These are phyloP conservation scores for Ramaria sp. DNA, from an alignment of 768 basidiomycete genomes.

Conservation along the genomic window DNA sequence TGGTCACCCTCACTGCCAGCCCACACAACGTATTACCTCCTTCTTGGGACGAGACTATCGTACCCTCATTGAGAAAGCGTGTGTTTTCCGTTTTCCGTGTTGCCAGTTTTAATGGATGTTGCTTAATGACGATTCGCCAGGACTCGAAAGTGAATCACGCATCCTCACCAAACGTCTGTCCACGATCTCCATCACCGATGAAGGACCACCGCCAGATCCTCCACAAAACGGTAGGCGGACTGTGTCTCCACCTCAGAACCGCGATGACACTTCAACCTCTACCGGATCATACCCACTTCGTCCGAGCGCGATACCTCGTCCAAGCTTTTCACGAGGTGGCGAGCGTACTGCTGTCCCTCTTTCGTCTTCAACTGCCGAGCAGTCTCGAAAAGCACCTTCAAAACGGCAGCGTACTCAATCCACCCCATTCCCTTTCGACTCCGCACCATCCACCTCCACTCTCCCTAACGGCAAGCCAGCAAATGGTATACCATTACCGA, in stretches of 20 bases:
- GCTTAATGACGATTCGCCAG: slow-evolving; percentile 25
- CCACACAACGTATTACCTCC: slow-evolving; percentile 19
- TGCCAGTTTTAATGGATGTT: neutral
- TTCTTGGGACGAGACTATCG: slow-evolving; percentile 75
- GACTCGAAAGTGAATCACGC: slow-evolving; percentile 71
- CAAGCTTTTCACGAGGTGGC: slow-evolving; percentile 26
- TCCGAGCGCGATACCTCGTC: slow-evolving; percentile 37
- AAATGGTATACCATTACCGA: slow-evolving; percentile 22
- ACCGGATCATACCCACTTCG: slow-evolving; percentile 19
- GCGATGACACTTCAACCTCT: slow-evolving; percentile 11
- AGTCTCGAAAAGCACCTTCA: slow-evolving; percentile 14
- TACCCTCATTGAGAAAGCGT: slow-evolving; percentile 74
- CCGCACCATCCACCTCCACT: slow-evolving; percentile 18
- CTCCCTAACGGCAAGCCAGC: slow-evolving; percentile 18
- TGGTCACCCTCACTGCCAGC: slow-evolving; percentile 10
- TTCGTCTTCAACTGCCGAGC: slow-evolving; percentile 12
- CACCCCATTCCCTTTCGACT: slow-evolving; percentile 27
- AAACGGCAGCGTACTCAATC: slow-evolving; percentile 20
- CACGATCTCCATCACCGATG: slow-evolving; percentile 54
- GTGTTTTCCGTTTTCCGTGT: slow-evolving; percentile 20
- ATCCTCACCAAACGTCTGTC: slow-evolving; percentile 71
- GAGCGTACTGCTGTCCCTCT: slow-evolving; percentile 15
- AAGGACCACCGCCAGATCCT: slow-evolving; percentile 19
- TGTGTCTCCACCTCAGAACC: slow-evolving; percentile 1
- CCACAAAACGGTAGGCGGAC: slow-evolving; percentile 8